Percentiles rank a stretch among this genome's conserved stretches.
phyloP scores from a whole-genome alignment of 2,329 filamentous ascomycete species.

The Aspergillus flavus region DNA sequence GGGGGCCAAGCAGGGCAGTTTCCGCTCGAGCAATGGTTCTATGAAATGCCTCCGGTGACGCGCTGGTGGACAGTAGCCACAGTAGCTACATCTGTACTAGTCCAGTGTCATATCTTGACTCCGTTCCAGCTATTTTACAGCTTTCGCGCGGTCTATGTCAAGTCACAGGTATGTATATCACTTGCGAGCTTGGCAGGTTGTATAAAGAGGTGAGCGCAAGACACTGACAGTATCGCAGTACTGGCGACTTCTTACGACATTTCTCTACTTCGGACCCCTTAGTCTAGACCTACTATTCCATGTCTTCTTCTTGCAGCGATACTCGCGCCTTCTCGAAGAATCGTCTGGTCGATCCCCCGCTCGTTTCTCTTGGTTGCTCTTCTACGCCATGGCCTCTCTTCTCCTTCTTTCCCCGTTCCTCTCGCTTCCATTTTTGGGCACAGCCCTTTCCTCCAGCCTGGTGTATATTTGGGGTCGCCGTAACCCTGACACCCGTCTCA shows the following conservation, averaged over 20 bases:
- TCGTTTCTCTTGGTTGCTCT: conserved; percentile 90
- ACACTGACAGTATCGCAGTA: conserved; percentile 61
- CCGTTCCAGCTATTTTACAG: conserved; percentile 98
- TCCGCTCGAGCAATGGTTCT: conserved; percentile 96
- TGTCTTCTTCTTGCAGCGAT: conserved; percentile 96
- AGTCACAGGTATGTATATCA: conserved; percentile 73
- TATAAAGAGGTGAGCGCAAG: conserved; percentile 5
- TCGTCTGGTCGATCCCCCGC: conserved; percentile 88
- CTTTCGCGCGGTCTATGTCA: conserved; percentile 85
- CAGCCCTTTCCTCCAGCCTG: conserved; percentile 85
- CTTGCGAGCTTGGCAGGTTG: background rate
- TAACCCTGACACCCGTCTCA: conserved; percentile 88
- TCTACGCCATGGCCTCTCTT: conserved; percentile 80
- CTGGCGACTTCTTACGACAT: conserved; percentile 94
- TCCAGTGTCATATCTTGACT: conserved; percentile 90
- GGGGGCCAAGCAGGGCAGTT: conserved; percentile 59
- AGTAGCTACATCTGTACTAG: conserved; percentile 80
- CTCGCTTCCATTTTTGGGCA: conserved; percentile 91
- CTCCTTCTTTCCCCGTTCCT: conserved; percentile 82
- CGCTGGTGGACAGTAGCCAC: conserved; percentile 96
- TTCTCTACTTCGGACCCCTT: conserved; percentile 95
- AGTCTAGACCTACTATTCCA: conserved; percentile 95
- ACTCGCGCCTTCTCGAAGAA: conserved; percentile 92
- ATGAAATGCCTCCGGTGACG: conserved; percentile 96
- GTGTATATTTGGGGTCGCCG: conserved; percentile 98